Base-by-base conservation (phyloP, 1,284 basidiomycete species). In the Irpex rosettiformis region DNA sequence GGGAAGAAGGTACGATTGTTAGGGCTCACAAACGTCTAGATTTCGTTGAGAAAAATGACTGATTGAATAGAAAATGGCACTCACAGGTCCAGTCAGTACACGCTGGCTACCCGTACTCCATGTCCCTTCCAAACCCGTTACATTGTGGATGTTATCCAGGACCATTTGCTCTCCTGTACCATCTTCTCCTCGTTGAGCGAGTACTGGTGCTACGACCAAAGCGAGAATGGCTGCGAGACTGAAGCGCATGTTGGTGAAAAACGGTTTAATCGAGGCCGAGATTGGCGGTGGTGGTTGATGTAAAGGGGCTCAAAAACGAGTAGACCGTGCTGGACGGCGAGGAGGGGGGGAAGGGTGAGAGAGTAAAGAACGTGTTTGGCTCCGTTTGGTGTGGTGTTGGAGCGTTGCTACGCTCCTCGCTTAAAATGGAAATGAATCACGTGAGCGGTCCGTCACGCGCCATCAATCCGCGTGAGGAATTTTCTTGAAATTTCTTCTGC, bases 71-170 rank as follows among this genome's bases (percentile, higher is more conserved):
- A 10, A 18, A 48, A n/a, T 22, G 87, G 4, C 10, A 66, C 94
- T 73, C 69, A 95, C 93, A n/a, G 85, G 40, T 42, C 95, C 95
- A 16, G 95, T 96, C 13, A 80, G 48, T 33, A 97, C 94, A 30
- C 81, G 77, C 65, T 81, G 79, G 64, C 83, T 86, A 21, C 93
- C 93, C 43, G 90, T 88, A 56, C 82, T 82, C 95, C 95, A 98
- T 21, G 93, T 95, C 0, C 95, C 95, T 27, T 71, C 64, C 55
- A 97, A 75, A 55, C 75, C 56, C 0, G 91, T 91, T 1, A 80
- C 76, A 67, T 93, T 93, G 73, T 86, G 79, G 0, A 54, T 66
- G 1, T 65, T 0, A 59, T 75, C 65, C 63, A 69, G 72, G 64
- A 72, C 64, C 63, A 71, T 71, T 57, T 65, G 66, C 27, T 51